Evolutionary conservation across 2,329 filamentous ascomycete genomes (phyloP).

Genomic region (Talaromyces sp.): DNA sequence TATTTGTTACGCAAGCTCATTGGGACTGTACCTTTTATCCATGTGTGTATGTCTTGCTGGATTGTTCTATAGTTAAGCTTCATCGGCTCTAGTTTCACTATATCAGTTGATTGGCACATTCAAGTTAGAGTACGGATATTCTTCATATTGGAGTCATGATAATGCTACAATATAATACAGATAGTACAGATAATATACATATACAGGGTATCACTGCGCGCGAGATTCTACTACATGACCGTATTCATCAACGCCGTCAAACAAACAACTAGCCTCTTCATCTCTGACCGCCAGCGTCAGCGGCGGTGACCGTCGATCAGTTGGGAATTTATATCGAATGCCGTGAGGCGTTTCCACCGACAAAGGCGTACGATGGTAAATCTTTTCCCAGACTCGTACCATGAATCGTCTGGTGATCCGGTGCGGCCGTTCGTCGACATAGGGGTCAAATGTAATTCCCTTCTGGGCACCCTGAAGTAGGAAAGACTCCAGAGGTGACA

Average conservation of each 20-base stretch:
- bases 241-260: background rate
- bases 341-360: slow-evolving; percentile 20
- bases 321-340: slow-evolving; percentile 26
- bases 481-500: slow-evolving; percentile 18
- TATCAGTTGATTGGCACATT: too few relatives aligned
- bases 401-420: slow-evolving; percentile 35
- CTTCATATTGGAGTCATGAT: background rate
- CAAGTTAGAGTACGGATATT: background rate
- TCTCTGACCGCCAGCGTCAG: slow-evolving; percentile 1
- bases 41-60: too few relatives aligned
- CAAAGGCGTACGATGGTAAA: slow-evolving; percentile 28
- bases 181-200: background rate
- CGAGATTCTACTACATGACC: background rate
- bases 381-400: slow-evolving; percentile 31
- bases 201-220: background rate
- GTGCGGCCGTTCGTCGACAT: slow-evolving; percentile 33
- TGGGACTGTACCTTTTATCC: too few relatives aligned
- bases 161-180: background rate
- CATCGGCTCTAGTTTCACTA: too few relatives aligned
- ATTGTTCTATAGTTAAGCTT: too few relatives aligned
- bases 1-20: too few relatives aligned
- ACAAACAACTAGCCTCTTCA: slow-evolving; percentile 1
- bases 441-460: slow-evolving; percentile 27
- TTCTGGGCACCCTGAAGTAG: slow-evolving; percentile 33
- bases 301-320: background rate